Evolutionary conservation across 2,329 filamentous ascomycete species (phyloP).

Genomic region (Huntiella decipiens): DNA sequence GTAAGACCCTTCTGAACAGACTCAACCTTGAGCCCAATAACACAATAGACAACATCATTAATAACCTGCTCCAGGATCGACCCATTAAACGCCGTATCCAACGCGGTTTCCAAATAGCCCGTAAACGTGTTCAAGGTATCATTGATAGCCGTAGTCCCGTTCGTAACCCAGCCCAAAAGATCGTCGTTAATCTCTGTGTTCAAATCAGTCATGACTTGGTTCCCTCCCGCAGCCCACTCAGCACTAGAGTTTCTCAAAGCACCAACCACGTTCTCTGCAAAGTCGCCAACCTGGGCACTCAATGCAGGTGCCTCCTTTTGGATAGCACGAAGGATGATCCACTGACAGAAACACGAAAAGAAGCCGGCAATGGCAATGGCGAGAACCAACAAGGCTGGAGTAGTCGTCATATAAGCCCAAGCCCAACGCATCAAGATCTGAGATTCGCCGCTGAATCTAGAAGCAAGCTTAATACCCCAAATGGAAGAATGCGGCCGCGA

Average conservation of each 20-base stretch:
- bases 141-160: slow-evolving; percentile 66
- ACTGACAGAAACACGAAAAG: slow-evolving; percentile 67
- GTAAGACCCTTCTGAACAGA: slow-evolving; percentile 75
- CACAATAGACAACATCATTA: slow-evolving; percentile 61
- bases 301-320: slow-evolving; percentile 60
- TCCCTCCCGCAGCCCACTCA: slow-evolving; percentile 59
- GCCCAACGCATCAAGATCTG: slow-evolving; percentile 66
- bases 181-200: slow-evolving; percentile 68
- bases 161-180: slow-evolving; percentile 72
- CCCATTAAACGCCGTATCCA: slow-evolving; percentile 63
- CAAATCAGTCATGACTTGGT: slow-evolving; percentile 49
- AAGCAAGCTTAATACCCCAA: slow-evolving; percentile 50
- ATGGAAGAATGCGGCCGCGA: slow-evolving; percentile 61
- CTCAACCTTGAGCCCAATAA: slow-evolving; percentile 75
- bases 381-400: slow-evolving; percentile 70
- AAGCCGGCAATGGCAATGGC: slow-evolving; percentile 66
- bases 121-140: slow-evolving; percentile 70
- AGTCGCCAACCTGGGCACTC: slow-evolving; percentile 54
- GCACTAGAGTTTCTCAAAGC: slow-evolving; percentile 54
- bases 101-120: slow-evolving; percentile 50
- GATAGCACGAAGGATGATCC: slow-evolving; percentile 53
- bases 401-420: slow-evolving; percentile 70
- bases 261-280: slow-evolving; percentile 59
- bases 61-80: slow-evolving; percentile 67
- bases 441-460: slow-evolving; percentile 38